phyloP scores from a whole-genome alignment of 139 green algal genomes.

The Chlamydomonas applanata region DNA sequence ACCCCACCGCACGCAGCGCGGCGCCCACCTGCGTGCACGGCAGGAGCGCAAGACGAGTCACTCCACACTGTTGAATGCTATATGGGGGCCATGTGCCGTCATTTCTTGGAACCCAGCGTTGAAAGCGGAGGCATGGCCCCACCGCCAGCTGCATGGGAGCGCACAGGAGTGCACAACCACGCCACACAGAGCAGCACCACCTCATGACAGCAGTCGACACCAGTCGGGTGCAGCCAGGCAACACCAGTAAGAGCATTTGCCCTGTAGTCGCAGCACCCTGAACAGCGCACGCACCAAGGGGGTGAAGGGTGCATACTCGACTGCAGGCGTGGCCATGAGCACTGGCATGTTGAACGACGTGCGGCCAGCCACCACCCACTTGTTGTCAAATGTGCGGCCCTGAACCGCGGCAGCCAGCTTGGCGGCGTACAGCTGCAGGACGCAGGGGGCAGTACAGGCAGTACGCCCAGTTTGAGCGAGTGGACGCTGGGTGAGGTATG shows the following conservation, averaged over 20 bases:
- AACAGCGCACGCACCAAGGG: conserved; percentile 52
- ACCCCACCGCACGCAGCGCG: conserved; percentile 65
- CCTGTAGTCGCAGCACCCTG: background rate
- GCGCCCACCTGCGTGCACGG: conserved; percentile 34
- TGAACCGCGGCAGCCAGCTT: background rate
- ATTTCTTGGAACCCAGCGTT: too few relatives aligned
- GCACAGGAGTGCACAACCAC: too few relatives aligned
- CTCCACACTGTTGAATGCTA: background rate
- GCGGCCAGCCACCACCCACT: conserved; percentile 26
- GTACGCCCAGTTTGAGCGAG: background rate
- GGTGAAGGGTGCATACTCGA: conserved; percentile 67
- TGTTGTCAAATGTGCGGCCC: conserved; percentile 15
- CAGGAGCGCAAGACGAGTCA: conserved; percentile 17
- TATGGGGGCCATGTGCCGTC: background rate
- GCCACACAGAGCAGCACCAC: too few relatives aligned
- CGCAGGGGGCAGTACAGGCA: background rate
- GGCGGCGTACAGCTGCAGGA: conserved; percentile 7
- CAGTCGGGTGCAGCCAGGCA: background rate
- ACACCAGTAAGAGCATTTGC: background rate
- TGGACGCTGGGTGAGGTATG: too few relatives aligned
- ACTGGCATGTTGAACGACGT: conserved; percentile 36
- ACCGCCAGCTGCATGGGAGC: too few relatives aligned
- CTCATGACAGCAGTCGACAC: background rate
- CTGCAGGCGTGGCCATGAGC: conserved; percentile 43
- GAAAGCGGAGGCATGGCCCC: too few relatives aligned